Evolutionary conservation across 1,284 basidiomycete species (phyloP), one percentile per base, ranked within the genome.

Genomic region (Boletus smithii): DNA sequence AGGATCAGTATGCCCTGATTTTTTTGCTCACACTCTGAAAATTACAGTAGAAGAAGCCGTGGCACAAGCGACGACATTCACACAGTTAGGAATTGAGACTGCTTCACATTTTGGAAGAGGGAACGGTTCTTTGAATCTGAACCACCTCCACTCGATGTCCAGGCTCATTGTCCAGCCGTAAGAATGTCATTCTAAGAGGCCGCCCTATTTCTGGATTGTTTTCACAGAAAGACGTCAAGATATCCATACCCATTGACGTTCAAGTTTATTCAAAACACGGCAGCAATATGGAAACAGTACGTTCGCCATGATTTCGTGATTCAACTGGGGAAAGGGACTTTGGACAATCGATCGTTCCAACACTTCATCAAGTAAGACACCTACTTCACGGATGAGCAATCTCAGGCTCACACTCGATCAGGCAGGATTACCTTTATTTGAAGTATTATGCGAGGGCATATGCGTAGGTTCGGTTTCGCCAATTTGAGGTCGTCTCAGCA

Each of bases 241-340:
- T 79, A 82, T 59, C 85, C 81, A 7, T 84, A 82, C 56, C 88
- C 85, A 11, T 80, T 87, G 59, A 80, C 80, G 3, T 74, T 74
- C 9, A 68, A 79, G 49, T 75, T 91, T 31, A 88, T 90, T 54
- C 70, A 74, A 41, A 73, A 73, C 13, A 78, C 78, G 18, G 62
- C 71, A 4, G 53, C 60, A 3, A 68, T 77, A 10, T 92, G 89
- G 90, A 83, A 81, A 52, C 70, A 73, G 44, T 92, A 90, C 55
- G 84, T 89, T 0, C 77, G 88, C 57, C 91, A 95, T 58, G 81
- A 85, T 2, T 95, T 95, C 56, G 88, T 93, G 27, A 72, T 73
- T 46, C 78, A 83, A 51, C 72, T 95, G 0, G 89, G 85, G 1
- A 67, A 75, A 38, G 90, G 90, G 0, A 85, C 78, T 0, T 73